A percentile compares a stretch with the other conserved stretches of the same genome.
These are phyloP conservation scores for Drechslerella stenobrocha DNA, from an alignment of 2,329 filamentous ascomycete species.

Conservation along the genomic window DNA sequence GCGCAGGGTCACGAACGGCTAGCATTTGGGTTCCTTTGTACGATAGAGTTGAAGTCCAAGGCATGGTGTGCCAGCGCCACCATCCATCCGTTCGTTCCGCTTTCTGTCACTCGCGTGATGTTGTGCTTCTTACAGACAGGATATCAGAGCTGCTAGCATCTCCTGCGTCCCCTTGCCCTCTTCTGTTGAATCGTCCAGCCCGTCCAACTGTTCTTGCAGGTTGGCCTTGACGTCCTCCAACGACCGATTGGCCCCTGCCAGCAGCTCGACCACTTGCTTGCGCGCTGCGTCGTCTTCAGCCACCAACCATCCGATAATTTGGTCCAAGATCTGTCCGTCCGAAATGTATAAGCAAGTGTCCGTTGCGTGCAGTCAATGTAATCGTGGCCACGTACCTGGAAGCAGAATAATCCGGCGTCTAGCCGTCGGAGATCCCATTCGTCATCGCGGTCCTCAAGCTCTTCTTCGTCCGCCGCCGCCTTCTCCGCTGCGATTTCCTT, in stretches of 20 bases:
- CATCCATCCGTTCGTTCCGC: conserved; percentile 8
- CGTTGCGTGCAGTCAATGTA: not conserved
- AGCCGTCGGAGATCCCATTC: conserved; percentile 76
- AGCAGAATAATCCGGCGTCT: conserved; percentile 79
- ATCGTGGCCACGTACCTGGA: conserved; percentile 63
- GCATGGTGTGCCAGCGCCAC: conserved; percentile 26
- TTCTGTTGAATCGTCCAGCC: conserved; percentile 61
- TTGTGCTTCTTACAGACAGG: conserved; percentile 55
- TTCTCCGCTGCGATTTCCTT: conserved; percentile 65
- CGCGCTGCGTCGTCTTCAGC: conserved; percentile 82
- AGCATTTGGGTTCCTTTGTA: conserved; percentile 20
- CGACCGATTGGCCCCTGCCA: conserved; percentile 70
- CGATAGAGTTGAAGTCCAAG: conserved; percentile 39
- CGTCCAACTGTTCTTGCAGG: conserved; percentile 69
- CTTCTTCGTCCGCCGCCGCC: conserved; percentile 60
- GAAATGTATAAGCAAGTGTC: not conserved
- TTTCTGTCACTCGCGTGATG: not conserved
- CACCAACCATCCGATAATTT: conserved; percentile 83
- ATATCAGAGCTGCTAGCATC: conserved; percentile 67
- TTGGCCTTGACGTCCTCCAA: conserved; percentile 68
- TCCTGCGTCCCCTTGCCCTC: conserved; percentile 63
- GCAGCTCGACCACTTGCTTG: conserved; percentile 64
- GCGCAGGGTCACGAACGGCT: not conserved
- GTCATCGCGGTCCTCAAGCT: conserved; percentile 61
- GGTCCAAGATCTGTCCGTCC: conserved; percentile 66